These are phyloP conservation scores for Fusarium heterosporum DNA, from an alignment of 2,329 filamentous ascomycete genomes.

Conservation along the genomic window DNA sequence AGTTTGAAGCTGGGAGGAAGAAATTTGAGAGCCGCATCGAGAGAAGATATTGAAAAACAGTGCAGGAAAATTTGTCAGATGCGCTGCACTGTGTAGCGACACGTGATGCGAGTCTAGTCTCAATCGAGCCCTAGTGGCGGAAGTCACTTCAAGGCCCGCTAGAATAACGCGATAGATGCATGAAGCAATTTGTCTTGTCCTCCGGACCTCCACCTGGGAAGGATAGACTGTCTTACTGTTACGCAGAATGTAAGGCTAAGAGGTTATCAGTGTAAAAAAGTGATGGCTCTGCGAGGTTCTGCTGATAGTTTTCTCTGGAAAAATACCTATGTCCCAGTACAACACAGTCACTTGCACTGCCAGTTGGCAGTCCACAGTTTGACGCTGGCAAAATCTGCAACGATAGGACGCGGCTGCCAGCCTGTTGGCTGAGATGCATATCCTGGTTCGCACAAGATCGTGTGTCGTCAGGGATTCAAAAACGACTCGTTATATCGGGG, in stretches of 20 bases:
- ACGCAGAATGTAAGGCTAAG: constrained; percentile 10
- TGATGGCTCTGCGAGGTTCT: constrained; percentile 15
- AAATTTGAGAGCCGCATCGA: constrained; percentile 37
- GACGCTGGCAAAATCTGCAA: background rate
- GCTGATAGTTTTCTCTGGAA: background rate
- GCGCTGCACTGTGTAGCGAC: constrained; percentile 43
- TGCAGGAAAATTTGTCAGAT: constrained; percentile 47
- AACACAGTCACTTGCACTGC: background rate
- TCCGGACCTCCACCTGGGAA: constrained; percentile 9
- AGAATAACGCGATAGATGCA: constrained; percentile 46
- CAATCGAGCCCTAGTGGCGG: constrained; percentile 37
- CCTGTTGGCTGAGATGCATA: constrained; percentile 17
- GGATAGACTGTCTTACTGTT: constrained; percentile 6
- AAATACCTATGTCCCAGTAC: background rate
- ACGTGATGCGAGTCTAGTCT: constrained; percentile 43
- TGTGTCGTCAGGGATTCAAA: constrained; percentile 37
- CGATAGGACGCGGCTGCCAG: constrained; percentile 11
- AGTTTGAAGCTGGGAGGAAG: constrained; percentile 30
- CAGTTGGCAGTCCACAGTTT: background rate
- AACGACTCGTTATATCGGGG: constrained; percentile 19
- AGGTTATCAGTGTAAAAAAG: constrained; percentile 8
- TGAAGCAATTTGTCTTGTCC: constrained; percentile 35
- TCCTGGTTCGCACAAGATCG: constrained; percentile 36
- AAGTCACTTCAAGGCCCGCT: constrained; percentile 21
- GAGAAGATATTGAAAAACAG: constrained; percentile 51